Base-by-base conservation (phyloP, 139 green algal species). In the Coelastrella sp. region DNA sequence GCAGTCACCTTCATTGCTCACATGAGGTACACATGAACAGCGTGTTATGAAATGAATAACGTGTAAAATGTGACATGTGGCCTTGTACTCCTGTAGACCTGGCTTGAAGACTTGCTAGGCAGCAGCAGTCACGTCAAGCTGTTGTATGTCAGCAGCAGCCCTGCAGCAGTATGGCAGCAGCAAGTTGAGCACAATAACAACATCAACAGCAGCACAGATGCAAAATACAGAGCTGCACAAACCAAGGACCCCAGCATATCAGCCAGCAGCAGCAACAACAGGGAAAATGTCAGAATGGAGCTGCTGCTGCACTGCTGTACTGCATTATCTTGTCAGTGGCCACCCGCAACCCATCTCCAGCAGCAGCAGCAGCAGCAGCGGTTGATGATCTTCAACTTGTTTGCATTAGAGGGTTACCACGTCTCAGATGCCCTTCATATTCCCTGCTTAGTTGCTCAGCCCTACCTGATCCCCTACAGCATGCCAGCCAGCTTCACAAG, bases 401-500 rank as follows among this genome's bases (percentile, higher is more conserved):
- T 94, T 79, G 73, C 88, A 0, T 77, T 94, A 40, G 91, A 95
- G 69, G 91, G 74, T 27, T 94, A 89, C 66, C 86, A 91, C 83
- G 89, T 94, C 3, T 90, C 91, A 3, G 91, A 95, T 85, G 86
- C 84, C 5, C 85, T 95, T 35, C 34, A 75, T 1, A 53, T 95
- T 30, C 85, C 62, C 3, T 93, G 89, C 50, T 21, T 90, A 2
- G 92, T 88, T 0, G 88, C 81, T 0, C 90, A 89, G 6, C 89
- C 93, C 13, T 96, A 92, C 85, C 74, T 92, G 48, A 83, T 93
- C 15, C 93, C 93, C 0, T 94, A 96, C 86, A 32, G 35, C n/a
- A 51, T 57, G 30, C 91, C 91, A 3, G 38, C 69, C 0, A 40
- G 41, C 0, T 91, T 94, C 6, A 30, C 67, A 21, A 37, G 72